Base-by-base conservation (phyloP, 257 asterid genomes). In the Forsythia suspensa region DNA sequence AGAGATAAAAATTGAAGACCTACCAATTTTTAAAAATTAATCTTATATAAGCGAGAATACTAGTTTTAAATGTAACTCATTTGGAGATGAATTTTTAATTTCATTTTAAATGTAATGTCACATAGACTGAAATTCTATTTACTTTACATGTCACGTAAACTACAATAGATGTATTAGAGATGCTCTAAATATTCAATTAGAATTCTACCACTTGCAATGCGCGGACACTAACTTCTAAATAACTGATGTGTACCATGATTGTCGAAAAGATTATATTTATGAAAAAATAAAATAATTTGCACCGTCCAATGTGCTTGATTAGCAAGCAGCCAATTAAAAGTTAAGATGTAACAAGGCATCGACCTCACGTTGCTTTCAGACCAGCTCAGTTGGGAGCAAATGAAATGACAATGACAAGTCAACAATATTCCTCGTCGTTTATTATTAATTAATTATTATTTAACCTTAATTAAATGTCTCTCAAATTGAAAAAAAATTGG, bases 401-500 rank as follows among this genome's bases (percentile, higher is more conserved):
- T 15, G 74, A 82, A 76, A 39, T 71, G 80, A 79, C 41, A 81
- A 48, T 43, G 82, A 81, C 85, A 79, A 38, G 13, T 81, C 84
- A 42, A 70, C 70, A 73, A 79, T 77, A 78, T 84, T 75, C 83
- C 73, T 81, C 81, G 52, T 65, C 70, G 39, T 77, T 72, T 65
- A 46, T 75, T 76, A 61, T 21, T 36, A 66, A 21, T 75, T 46
- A 51, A 70, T 61, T 57, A 39, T 36, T 79, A 63, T 76, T 80
- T 77, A 80, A 74, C 85, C 87, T n/a, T n/a, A n/a, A n/a, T 84
- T 74, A 84, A 80, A 75, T 77, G 66, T 3, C 80, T 70, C 81
- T 72, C 44, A 15, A 71, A 48, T 77, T 77, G 68, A 74, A n/a
- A n/a, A n/a, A 75, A 51, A 71, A 0, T 55, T 6, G 46, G 41